phyloP scores from a whole-genome alignment of 768 basidiomycete genomes.

The Podaxis sp. region DNA sequence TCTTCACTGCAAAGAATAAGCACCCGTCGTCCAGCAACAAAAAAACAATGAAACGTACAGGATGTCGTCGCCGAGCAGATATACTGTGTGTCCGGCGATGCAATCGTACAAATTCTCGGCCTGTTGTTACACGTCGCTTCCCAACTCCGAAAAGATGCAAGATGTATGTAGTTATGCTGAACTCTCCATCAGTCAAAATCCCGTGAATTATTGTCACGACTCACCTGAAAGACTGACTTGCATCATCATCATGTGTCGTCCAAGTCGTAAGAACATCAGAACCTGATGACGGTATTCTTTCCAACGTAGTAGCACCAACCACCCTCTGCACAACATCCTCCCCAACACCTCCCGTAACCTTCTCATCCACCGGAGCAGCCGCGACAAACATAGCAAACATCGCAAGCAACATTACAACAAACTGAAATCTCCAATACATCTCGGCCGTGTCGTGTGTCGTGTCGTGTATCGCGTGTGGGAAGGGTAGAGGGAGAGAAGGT shows the following conservation, averaged over 20 bases:
- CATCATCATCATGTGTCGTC: background rate
- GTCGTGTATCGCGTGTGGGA: background rate
- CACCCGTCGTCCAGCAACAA: background rate
- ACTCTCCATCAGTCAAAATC: background rate
- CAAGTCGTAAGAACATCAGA: background rate
- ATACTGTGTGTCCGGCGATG: conserved; percentile 13
- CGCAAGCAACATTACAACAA: conserved; percentile 9
- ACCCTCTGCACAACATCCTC: background rate
- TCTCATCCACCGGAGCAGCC: conserved; percentile 12
- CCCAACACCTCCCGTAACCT: too few species aligned
- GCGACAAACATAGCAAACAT: conserved; percentile 4
- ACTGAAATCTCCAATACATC: conserved; percentile 15
- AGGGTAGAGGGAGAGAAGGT: background rate
- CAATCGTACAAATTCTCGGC: conserved; percentile 8
- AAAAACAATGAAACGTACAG: conserved; percentile 11
- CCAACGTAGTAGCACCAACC: background rate
- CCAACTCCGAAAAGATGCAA: background rate
- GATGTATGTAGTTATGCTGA: background rate
- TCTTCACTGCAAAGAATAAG: conserved; percentile 7
- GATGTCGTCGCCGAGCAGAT: conserved; percentile 18
- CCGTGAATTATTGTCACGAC: background rate
- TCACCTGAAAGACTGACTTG: background rate
- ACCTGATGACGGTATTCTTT: background rate
- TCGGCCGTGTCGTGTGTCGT: background rate
- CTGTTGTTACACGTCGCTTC: background rate